Evolutionary conservation across 2,329 filamentous ascomycete species (phyloP).

Genomic region (Plectosphaerella cucumerina): DNA sequence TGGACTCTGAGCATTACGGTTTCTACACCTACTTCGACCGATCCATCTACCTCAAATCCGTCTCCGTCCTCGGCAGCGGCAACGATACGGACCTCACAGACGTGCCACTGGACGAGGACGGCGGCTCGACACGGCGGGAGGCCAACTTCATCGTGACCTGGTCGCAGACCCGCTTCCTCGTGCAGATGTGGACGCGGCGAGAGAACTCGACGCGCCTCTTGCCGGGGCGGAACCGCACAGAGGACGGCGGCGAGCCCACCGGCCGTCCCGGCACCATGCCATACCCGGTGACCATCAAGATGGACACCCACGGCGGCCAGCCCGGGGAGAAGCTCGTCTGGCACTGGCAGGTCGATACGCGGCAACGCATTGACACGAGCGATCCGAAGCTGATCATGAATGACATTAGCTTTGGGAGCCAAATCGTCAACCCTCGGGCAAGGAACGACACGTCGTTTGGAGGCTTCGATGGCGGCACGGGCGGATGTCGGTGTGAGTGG

Average conservation of each 20-base stretch:
- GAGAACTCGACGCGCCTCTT: conserved; percentile 39
- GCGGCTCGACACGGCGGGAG: conserved; percentile 48
- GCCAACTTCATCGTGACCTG: conserved; percentile 55
- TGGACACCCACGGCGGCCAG: conserved; percentile 60
- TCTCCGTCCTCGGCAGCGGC: conserved; percentile 35
- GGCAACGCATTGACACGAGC: conserved; percentile 38
- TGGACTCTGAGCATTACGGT: conserved; percentile 80
- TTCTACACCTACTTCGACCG: conserved; percentile 93
- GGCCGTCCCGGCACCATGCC: conserved; percentile 55
- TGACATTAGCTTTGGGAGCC: conserved; percentile 45
- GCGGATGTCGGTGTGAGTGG: conserved; percentile 60
- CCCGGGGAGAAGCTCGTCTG: conserved; percentile 48
- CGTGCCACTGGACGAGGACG: conserved; percentile 46
- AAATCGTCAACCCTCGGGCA: conserved; percentile 46
- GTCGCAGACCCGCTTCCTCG: conserved; percentile 57
- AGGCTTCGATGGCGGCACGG: conserved; percentile 59
- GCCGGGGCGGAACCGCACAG: conserved; percentile 16
- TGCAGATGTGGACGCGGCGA: conserved; percentile 60
- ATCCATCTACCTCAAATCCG: conserved; percentile 72
- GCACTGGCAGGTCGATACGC: conserved; percentile 44
- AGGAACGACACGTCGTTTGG: conserved; percentile 44
- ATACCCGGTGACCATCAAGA: conserved; percentile 57
- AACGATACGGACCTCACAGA: conserved; percentile 27
- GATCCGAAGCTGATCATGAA: conserved; percentile 43
- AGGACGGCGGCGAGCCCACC: conserved; percentile 26